These are phyloP conservation scores for Penicillium pulvis DNA, from an alignment of 495 filamentous ascomycete species.

Conservation along the genomic window DNA sequence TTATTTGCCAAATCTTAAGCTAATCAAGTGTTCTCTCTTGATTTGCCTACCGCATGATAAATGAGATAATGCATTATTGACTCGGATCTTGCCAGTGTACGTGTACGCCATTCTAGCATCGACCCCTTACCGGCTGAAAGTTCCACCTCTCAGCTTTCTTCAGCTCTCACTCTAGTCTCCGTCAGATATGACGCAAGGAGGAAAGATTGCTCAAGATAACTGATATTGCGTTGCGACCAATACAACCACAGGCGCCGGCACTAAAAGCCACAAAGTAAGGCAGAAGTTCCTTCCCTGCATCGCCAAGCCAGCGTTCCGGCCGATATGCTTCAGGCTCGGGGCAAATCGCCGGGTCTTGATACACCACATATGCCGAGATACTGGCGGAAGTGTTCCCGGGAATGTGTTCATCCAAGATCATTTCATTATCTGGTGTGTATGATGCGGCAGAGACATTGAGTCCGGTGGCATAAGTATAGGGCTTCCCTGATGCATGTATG, in stretches of 20 bases:
- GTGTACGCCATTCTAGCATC: background rate
- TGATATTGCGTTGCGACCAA: constrained; percentile 48
- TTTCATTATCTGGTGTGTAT: constrained; percentile 25
- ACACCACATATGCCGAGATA: background rate
- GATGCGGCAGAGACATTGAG: constrained; percentile 8
- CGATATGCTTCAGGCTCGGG: constrained; percentile 22
- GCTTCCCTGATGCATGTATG: constrained; percentile 14
- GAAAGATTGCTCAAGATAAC: constrained; percentile 40
- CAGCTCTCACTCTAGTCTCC: background rate
- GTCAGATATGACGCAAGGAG: constrained; percentile 36
- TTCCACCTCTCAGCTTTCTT: background rate
- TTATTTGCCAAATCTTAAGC: no score
- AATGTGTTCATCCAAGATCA: constrained; percentile 30
- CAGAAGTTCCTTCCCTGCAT: constrained; percentile 33
- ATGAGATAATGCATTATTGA: background rate
- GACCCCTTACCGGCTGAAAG: background rate
- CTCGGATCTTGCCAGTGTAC: background rate
- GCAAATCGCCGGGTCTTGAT: constrained; percentile 24
- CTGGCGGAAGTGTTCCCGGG: constrained; percentile 13
- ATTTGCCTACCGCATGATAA: background rate
- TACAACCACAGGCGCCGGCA: constrained; percentile 42
- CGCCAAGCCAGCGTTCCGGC: constrained; percentile 37
- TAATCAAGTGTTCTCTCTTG: background rate
- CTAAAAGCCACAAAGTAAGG: constrained; percentile 43
- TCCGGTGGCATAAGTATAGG: constrained; percentile 9